A percentile compares a stretch with the other conserved stretches of the same genome.
phyloP scores from a whole-genome alignment of 129 eudicot genomes.

The Deinandra increscens region DNA sequence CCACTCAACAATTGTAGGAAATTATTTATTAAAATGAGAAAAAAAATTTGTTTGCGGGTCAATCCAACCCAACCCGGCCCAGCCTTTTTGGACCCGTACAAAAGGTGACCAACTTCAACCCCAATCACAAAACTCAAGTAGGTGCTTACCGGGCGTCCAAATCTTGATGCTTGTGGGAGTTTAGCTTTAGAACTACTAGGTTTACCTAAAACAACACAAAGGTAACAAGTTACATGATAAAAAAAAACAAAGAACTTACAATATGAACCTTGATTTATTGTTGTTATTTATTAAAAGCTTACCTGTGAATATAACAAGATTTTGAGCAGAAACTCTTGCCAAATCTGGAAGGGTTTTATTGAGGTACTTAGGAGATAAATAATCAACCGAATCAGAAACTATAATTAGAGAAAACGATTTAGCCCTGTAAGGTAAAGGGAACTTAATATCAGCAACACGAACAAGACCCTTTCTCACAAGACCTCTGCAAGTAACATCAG shows the following conservation, averaged over 20 bases:
- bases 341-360: slow-evolving; percentile 81
- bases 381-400: slow-evolving; percentile 76
- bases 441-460: slow-evolving; percentile 80
- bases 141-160: slow-evolving; percentile 73
- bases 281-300: slow-evolving; percentile 9
- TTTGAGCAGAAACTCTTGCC: slow-evolving; percentile 72
- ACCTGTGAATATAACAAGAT: slow-evolving; percentile 79
- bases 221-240: background rate
- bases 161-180: slow-evolving; percentile 61
- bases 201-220: slow-evolving; percentile 39
- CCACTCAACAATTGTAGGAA: too few relatives aligned
- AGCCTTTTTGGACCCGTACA: background rate
- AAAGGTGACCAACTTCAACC: background rate
- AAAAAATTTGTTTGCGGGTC: background rate
- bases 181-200: slow-evolving; percentile 61
- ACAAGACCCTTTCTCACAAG: slow-evolving; percentile 75
- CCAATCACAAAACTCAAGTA: background rate
- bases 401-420: slow-evolving; percentile 70
- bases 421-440: slow-evolving; percentile 65
- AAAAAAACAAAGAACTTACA: background rate
- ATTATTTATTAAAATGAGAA: too few relatives aligned
- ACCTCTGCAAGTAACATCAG: slow-evolving; percentile 52
- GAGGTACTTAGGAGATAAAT: slow-evolving; percentile 68
- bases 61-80: background rate
- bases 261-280: background rate